Evolutionary conservation across 78 protist species (phyloP).

Genomic region (Polysphondylium violaceum): DNA sequence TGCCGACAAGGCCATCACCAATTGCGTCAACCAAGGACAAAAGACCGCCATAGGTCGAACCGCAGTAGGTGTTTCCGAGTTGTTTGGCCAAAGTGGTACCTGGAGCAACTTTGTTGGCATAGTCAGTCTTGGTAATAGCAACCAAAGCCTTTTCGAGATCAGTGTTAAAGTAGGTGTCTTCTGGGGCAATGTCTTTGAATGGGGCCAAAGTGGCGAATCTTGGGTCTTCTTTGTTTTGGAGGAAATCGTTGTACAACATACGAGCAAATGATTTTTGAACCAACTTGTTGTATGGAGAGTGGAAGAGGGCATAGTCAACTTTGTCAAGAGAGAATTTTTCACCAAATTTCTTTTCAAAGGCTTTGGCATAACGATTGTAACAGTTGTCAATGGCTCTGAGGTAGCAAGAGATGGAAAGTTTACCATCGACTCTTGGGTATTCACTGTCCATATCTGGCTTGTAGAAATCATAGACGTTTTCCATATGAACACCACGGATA

Average conservation of each 20-base stretch:
- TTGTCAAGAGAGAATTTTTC: constrained; percentile 28
- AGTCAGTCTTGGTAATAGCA: constrained; percentile 28
- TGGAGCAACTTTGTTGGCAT: constrained; percentile 84
- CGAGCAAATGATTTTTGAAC: constrained; percentile 96
- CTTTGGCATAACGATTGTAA: constrained; percentile 79
- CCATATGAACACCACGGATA: constrained; percentile 89
- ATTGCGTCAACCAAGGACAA: constrained; percentile 84
- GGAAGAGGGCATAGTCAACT: constrained; percentile 91
- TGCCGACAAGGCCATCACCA: constrained; percentile 73
- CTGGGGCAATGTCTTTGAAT: constrained; percentile 13
- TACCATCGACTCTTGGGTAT: constrained; percentile 96
- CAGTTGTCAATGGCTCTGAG: constrained; percentile 92
- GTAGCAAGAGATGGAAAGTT: constrained; percentile 92
- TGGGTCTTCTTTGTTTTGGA: constrained; percentile 52
- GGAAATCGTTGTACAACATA: constrained; percentile 86
- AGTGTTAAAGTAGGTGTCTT: constrained; percentile 82
- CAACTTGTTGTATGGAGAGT: constrained; percentile 97
- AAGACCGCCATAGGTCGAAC: constrained; percentile 91
- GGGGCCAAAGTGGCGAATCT: constrained; percentile 27
- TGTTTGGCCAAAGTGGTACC: constrained; percentile 81
- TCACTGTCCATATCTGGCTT: constrained; percentile 94
- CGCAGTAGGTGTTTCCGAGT: constrained; percentile 97
- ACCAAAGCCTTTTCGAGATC: constrained; percentile 87
- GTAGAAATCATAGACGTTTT: constrained; percentile 96
- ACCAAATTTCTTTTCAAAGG: constrained; percentile 55